Percentiles rank a stretch among this genome's conserved stretches.
Conservation (phyloP, 371 early-diverging fungal species). For the Mycotypha africana region DNA sequence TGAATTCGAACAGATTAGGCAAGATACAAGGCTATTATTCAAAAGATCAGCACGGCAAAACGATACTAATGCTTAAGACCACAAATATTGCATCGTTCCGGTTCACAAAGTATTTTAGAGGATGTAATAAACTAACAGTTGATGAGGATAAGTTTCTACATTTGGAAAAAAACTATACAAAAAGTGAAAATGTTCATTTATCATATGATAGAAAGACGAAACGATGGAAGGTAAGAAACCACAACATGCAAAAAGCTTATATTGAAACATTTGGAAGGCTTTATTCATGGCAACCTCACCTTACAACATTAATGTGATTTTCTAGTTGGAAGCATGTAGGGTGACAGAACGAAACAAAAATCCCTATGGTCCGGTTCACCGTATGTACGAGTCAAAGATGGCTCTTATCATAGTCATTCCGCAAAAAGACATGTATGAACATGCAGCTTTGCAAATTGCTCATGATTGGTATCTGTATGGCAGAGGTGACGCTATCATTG, state of each 20-base stretch:
- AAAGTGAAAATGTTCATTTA: neutral
- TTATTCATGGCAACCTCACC: too few species aligned
- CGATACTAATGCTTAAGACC: constrained; percentile 1
- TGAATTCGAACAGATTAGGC: too few species aligned
- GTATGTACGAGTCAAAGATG: constrained; percentile 33
- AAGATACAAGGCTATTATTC: constrained; percentile 6
- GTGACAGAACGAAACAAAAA: constrained; percentile 2
- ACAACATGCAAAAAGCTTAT: too few species aligned
- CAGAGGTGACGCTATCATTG: constrained; percentile 50
- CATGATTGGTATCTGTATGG: constrained; percentile 61
- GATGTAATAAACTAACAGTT: constrained; percentile 4
- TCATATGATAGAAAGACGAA: constrained; percentile 6
- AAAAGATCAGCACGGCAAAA: neutral
- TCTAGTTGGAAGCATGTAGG: too few species aligned
- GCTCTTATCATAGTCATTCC: constrained; percentile 50
- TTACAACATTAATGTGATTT: too few species aligned
- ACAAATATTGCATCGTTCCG: constrained; percentile 13
- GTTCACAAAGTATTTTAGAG: constrained; percentile 1
- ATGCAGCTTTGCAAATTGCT: constrained; percentile 51
- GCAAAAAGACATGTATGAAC: constrained; percentile 15
- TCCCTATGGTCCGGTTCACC: constrained; percentile 59
- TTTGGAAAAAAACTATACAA: constrained; percentile 1
- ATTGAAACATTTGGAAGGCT: too few species aligned
- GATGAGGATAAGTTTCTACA: constrained; percentile 11
- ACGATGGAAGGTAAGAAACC: constrained; percentile 7